Percentiles rank a stretch among this genome's conserved stretches.
Conservation (phyloP, 306 rosid species). For the Vicia villosa region DNA sequence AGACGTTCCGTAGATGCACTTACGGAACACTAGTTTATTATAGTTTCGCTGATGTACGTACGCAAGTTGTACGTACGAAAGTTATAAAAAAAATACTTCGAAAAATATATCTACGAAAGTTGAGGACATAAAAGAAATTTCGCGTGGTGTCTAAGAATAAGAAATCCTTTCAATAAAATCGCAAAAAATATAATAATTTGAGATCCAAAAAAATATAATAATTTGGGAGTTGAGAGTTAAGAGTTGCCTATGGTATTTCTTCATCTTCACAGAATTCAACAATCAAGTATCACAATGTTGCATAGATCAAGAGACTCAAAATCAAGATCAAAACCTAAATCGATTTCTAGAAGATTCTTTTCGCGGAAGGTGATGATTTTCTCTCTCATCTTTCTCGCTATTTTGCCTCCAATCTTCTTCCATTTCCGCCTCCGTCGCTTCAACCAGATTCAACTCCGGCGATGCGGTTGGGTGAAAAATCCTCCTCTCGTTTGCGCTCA, state of each 20-base stretch:
- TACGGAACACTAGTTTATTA: too few relatives aligned
- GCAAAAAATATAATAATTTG: too few relatives aligned
- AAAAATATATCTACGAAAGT: too few relatives aligned
- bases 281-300: neutral
- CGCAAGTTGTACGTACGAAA: too few relatives aligned
- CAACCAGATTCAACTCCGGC: constrained; percentile 57
- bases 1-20: too few relatives aligned
- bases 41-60: too few relatives aligned
- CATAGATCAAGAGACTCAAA: constrained; percentile 18
- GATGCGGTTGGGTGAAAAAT: constrained; percentile 66
- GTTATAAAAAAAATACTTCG: too few relatives aligned
- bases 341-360: constrained; percentile 30
- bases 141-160: too few relatives aligned
- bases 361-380: constrained; percentile 46
- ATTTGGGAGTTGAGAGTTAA: neutral
- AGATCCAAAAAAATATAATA: too few relatives aligned
- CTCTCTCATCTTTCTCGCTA: constrained; percentile 52
- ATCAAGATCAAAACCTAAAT: neutral
- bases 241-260: neutral
- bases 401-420: constrained; percentile 77
- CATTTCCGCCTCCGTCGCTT: constrained; percentile 65
- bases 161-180: too few relatives aligned
- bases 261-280: neutral
- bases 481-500: constrained; percentile 94
- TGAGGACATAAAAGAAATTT: too few relatives aligned